These are phyloP conservation scores for Elaeagnus macrophylla DNA, from an alignment of 306 rosid genomes.

Conservation along the genomic window DNA sequence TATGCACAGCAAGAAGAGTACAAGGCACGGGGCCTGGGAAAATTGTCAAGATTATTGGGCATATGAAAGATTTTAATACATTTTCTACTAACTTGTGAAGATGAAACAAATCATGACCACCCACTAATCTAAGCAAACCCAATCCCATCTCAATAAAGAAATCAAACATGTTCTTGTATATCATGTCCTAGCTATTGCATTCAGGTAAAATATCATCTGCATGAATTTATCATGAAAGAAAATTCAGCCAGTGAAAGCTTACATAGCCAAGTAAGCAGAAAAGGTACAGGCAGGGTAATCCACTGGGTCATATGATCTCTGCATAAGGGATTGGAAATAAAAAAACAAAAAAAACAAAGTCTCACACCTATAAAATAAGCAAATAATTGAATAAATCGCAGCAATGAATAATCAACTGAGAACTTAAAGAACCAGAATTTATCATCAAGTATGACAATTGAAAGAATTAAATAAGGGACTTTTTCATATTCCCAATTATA, in stretches of 20 bases:
- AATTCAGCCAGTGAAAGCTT: constrained; percentile 1
- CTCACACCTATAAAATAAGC: neutral
- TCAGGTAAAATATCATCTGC: constrained; percentile 13
- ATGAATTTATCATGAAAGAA: constrained; percentile 6
- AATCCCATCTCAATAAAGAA: constrained; percentile 13
- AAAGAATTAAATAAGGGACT: constrained; percentile 32
- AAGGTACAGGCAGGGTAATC: neutral
- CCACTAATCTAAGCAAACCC: too few species aligned
- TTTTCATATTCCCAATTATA: constrained; percentile 43
- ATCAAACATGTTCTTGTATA: constrained; percentile 14
- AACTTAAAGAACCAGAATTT: neutral
- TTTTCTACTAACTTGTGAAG: too few species aligned
- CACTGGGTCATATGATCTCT: neutral
- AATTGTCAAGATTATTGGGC: too few species aligned
- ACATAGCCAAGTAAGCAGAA: constrained; percentile 8
- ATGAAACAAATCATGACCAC: too few species aligned
- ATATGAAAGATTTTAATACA: too few species aligned
- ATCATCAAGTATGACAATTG: constrained; percentile 12
- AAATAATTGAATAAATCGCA: constrained; percentile 16
- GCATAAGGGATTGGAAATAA: neutral
- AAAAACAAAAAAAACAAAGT: neutral
- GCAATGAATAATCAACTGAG: constrained; percentile 11
- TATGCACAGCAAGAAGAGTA: too few species aligned
- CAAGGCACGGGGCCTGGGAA: too few species aligned
- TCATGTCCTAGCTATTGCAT: constrained; percentile 7